Conservation (phyloP, 495 filamentous ascomycete genomes). For the Xylaria bambusicola region DNA sequence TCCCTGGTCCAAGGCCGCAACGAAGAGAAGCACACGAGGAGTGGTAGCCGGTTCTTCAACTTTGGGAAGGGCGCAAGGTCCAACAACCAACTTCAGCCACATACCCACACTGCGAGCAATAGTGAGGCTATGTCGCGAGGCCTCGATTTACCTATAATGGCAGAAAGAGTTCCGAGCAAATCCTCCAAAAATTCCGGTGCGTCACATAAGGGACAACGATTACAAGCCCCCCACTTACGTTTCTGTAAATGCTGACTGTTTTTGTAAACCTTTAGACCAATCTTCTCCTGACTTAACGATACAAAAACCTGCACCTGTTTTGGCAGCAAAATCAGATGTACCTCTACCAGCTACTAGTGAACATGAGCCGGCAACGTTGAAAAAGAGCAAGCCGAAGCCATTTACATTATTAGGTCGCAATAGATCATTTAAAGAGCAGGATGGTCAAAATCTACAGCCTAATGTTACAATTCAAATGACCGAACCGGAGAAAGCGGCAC, state of each 20-base stretch:
- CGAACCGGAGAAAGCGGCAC: conserved; percentile 42
- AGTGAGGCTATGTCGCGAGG: conserved; percentile 49
- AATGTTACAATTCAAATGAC: conserved; percentile 30
- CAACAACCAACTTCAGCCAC: conserved; percentile 42
- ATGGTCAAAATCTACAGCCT: conserved; percentile 44
- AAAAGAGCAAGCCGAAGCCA: conserved; percentile 55
- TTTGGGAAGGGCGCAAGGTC: conserved; percentile 46
- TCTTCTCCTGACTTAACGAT: conserved; percentile 40
- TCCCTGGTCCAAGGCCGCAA: conserved; percentile 15
- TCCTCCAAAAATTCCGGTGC: conserved; percentile 50
- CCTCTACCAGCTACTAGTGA: conserved; percentile 44
- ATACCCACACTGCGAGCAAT: conserved; percentile 37
- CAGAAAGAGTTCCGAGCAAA: conserved; percentile 40
- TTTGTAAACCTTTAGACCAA: conserved; percentile 34
- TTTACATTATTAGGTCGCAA: conserved; percentile 66
- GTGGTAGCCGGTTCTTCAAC: conserved; percentile 43
- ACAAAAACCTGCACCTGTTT: conserved; percentile 37
- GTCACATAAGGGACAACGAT: conserved; percentile 22
- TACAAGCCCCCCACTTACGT: conserved; percentile 23
- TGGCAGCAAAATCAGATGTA: conserved; percentile 47
- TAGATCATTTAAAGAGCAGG: conserved; percentile 64
- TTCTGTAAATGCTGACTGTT: conserved; percentile 18
- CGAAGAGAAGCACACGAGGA: conserved; percentile 33
- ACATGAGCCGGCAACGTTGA: conserved; percentile 38
- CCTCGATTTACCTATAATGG: conserved; percentile 38